Evolutionary conservation across 352 stramenopile species (phyloP).

Genomic region (Globisporangium camurandrum): DNA sequence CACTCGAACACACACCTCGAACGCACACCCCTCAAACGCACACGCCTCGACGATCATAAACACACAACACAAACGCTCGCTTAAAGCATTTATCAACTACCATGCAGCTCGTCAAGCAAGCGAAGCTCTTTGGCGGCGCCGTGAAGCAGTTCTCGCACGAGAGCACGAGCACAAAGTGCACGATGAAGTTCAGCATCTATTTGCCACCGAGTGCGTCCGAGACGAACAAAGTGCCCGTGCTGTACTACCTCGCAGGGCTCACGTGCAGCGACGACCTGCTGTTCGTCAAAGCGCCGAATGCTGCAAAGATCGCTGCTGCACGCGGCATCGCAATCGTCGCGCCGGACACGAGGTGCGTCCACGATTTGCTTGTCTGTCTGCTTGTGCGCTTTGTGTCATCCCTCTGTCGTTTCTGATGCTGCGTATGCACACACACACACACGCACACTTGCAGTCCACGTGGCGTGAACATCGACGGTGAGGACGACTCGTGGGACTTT

Average conservation of each 20-base stretch:
- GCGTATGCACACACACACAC: no score
- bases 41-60: neutral
- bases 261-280: slow-evolving; percentile 96
- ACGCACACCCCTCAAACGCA: no score
- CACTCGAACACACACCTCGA: no score
- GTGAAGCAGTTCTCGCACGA: slow-evolving; percentile 86
- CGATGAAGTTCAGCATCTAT: slow-evolving; percentile 91
- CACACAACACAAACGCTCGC: neutral
- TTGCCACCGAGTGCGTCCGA: slow-evolving; percentile 61
- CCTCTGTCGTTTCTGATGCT: neutral
- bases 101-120: slow-evolving; percentile 75
- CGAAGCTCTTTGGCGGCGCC: slow-evolving; percentile 63
- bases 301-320: slow-evolving; percentile 84
- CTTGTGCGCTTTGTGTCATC: neutral
- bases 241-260: slow-evolving; percentile 96
- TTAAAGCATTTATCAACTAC: neutral
- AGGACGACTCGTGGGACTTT: slow-evolving; percentile 96
- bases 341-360: slow-evolving; percentile 85
- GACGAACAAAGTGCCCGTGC: slow-evolving; percentile 60
- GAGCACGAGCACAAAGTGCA: slow-evolving; percentile 66
- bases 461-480: slow-evolving; percentile 84
- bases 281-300: slow-evolving; percentile 91
- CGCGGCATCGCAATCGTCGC: slow-evolving; percentile 93
- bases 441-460: slow-evolving; percentile 79
- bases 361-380: neutral